These are phyloP conservation scores for Jatropha curcas DNA, from an alignment of 345 rosid species.

Conservation along the genomic window DNA sequence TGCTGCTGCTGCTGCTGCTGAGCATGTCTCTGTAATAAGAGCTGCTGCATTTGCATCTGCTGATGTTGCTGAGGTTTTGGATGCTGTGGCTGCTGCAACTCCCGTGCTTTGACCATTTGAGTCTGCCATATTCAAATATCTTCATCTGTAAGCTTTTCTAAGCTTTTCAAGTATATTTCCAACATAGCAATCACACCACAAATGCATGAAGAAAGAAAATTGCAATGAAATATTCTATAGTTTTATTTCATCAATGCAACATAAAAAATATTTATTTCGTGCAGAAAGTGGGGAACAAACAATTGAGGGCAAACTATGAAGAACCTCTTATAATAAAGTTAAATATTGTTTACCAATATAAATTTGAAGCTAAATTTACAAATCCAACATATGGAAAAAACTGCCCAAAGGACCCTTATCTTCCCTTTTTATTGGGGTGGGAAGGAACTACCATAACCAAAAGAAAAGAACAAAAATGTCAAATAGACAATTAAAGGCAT, in stretches of 20 bases:
- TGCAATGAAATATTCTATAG: background rate
- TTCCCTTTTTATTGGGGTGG: background rate
- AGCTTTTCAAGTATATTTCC: slow-evolving; percentile 10
- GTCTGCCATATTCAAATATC: slow-evolving; percentile 35
- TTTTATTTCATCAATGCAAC: background rate
- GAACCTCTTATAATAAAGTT: background rate
- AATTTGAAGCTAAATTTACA: background rate
- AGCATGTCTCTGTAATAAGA: slow-evolving; percentile 19
- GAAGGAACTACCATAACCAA: background rate
- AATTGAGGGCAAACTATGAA: background rate
- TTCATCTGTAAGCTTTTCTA: slow-evolving; percentile 14
- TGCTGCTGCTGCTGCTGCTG: slow-evolving; percentile 37
- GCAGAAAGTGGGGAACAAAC: background rate
- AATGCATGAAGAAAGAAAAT: background rate
- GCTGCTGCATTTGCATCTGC: slow-evolving; percentile 21
- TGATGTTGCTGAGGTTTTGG: slow-evolving; percentile 20
- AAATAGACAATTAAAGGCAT: background rate
- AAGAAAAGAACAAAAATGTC: background rate
- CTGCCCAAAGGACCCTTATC: background rate
- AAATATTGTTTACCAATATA: too few relatives aligned
- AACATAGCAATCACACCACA: slow-evolving; percentile 2
- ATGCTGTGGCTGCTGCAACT: slow-evolving; percentile 28
- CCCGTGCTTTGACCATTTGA: slow-evolving; percentile 50
- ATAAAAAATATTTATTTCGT: background rate
- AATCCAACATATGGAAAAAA: background rate